Evolutionary conservation across 495 filamentous ascomycete genomes (phyloP).

Genomic region (Chlorociboria aeruginascens): DNA sequence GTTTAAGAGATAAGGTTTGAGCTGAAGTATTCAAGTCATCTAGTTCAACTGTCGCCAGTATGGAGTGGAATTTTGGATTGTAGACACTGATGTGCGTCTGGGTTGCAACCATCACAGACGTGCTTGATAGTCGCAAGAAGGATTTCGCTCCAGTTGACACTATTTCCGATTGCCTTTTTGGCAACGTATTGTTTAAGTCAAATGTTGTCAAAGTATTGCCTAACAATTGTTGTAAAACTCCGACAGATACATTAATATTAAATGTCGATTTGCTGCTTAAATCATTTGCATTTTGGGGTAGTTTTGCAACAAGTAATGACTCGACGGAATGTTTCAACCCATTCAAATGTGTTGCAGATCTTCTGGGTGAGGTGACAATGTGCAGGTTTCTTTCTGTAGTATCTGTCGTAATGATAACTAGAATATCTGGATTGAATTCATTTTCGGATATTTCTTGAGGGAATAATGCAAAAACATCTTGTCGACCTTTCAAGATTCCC

Average conservation of each 20-base stretch:
- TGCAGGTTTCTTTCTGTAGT: constrained; percentile 28
- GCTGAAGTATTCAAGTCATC: constrained; percentile 5
- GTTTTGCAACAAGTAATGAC: constrained; percentile 6
- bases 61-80: constrained; percentile 54
- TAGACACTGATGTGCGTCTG: constrained; percentile 37
- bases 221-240: constrained; percentile 39
- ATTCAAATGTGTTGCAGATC: constrained; percentile 4
- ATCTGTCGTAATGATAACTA: constrained; percentile 29
- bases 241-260: constrained; percentile 43
- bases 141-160: constrained; percentile 27
- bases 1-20: neutral
- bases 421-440: constrained; percentile 33
- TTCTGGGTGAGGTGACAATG: constrained; percentile 28
- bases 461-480: constrained; percentile 25
- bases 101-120: constrained; percentile 34
- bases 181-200: constrained; percentile 27
- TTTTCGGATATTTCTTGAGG: constrained; percentile 30
- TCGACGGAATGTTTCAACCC: constrained; percentile 11
- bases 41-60: constrained; percentile 42
- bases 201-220: constrained; percentile 34
- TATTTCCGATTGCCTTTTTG: constrained; percentile 9
- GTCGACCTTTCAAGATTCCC: constrained; percentile 32
- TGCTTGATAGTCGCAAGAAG: constrained; percentile 39
- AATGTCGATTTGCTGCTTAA: constrained; percentile 17
- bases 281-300: neutral